phyloP scores from a whole-genome alignment of 768 basidiomycete genomes.

The Wakefieldia striispora region DNA sequence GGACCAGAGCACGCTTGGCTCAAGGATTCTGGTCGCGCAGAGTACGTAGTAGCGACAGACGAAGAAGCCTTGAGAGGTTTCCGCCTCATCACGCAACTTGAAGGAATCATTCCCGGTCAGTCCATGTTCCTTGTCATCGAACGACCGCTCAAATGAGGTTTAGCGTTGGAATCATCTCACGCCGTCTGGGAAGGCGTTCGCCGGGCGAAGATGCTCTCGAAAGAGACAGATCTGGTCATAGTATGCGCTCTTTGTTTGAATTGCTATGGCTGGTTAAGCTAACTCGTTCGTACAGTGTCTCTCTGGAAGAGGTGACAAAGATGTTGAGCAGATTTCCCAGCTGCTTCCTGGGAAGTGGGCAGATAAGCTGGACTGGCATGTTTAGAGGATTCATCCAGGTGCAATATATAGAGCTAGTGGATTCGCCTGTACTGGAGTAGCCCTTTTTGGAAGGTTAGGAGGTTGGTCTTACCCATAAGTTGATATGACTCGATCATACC shows the following conservation, averaged over 20 bases:
- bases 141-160: slow-evolving; percentile 4
- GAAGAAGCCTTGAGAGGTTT: slow-evolving; percentile 93
- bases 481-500: slow-evolving; percentile 17
- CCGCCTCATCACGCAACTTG: slow-evolving; percentile 84
- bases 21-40: slow-evolving; percentile 90
- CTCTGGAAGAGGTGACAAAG: slow-evolving; percentile 96
- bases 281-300: slow-evolving; percentile 57
- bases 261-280: slow-evolving; percentile 6
- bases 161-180: slow-evolving; percentile 93
- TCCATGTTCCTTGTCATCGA: slow-evolving; percentile 1
- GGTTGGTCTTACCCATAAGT: not conserved
- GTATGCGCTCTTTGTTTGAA: slow-evolving; percentile 47
- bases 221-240: slow-evolving; percentile 85
- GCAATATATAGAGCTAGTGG: too few relatives aligned
- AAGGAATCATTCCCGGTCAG: slow-evolving; percentile 95
- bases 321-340: slow-evolving; percentile 95
- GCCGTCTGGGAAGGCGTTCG: slow-evolving; percentile 92
- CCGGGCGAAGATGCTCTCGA: slow-evolving; percentile 79
- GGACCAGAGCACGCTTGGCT: slow-evolving; percentile 98
- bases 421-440: too few relatives aligned
- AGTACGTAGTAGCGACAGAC: slow-evolving; percentile 92
- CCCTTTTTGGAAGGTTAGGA: slow-evolving; percentile 19
- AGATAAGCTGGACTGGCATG: slow-evolving; percentile 90
- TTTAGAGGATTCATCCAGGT: slow-evolving; percentile 32
- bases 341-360: slow-evolving; percentile 93